Evolutionary conservation across 73 alveolate genomes (phyloP), one percentile per base, ranked within the genome.

Genomic region (Blepharisma japonicum): DNA sequence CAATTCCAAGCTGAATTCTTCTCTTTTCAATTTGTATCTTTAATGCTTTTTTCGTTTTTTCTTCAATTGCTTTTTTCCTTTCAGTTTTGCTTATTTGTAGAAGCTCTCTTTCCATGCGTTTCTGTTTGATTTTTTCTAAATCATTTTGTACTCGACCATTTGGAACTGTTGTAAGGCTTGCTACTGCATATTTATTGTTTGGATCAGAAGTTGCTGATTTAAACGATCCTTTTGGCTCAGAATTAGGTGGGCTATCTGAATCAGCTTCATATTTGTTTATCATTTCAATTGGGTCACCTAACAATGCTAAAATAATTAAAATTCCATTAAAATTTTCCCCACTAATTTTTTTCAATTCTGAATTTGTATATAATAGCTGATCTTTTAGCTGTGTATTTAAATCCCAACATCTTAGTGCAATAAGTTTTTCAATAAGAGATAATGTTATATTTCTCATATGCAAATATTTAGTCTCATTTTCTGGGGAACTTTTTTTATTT

Each of bases 121-220:
- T 55, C 55, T 56, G 45, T 38, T 68, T 55, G 21, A 55, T 56
- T 72, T 27, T 80, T 78, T 68, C 87, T 81, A 23, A 55, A 50
- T 83, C 56, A 54, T 77, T 42, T 45, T 39, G 55, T n/a, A 7
- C 21, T 82, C 25, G 76, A 86, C 61, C 77, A 80, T 81, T 6
- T 72, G 11, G 48, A 7, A 9, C 76, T 56, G 8, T 77, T 48
- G 8, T 20, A 14, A 20, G 23, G 2, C n/a, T 53, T 53, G 23
- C 67, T 20, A 20, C 2, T 1, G 23, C 46, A 8, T 61, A 4
- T 4, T 20, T 20, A 14, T 53, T 53, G 23, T 53, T 53, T 4
- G 0, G 27, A 0, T 53, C 67, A 1, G 42, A 32, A 32, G 42
- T 32, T 3, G 42, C 42, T 53, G 67, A 53, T 53, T 14, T 53